Conservation (phyloP, 306 rosid species). For the Pterocarpus santalinus region DNA sequence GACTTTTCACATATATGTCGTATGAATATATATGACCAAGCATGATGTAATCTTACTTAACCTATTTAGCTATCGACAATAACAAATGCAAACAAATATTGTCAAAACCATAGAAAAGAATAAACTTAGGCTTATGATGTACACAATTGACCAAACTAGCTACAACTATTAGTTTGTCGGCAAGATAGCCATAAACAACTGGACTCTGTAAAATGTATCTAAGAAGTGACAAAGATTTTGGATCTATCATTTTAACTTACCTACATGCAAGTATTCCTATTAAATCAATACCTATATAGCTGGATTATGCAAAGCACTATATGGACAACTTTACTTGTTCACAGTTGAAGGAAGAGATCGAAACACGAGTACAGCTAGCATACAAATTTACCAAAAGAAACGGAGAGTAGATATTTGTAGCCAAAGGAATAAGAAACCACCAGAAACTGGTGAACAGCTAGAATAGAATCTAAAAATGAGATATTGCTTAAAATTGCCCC, state of each 20-base stretch:
- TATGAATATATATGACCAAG: slow-evolving; percentile 7
- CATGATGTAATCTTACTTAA: slow-evolving; percentile 52
- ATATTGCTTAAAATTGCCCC: not conserved
- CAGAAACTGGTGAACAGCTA: slow-evolving; percentile 43
- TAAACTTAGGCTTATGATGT: slow-evolving; percentile 5
- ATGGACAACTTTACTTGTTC: slow-evolving; percentile 47
- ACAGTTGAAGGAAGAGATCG: slow-evolving; percentile 42
- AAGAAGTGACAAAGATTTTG: slow-evolving; percentile 24
- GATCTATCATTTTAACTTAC: slow-evolving; percentile 42
- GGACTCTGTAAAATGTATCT: slow-evolving; percentile 2
- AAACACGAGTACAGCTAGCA: slow-evolving; percentile 49
- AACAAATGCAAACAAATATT: slow-evolving; percentile 39
- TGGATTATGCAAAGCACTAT: slow-evolving; percentile 45
- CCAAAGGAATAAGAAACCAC: slow-evolving; percentile 38
- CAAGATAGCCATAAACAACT: not conserved
- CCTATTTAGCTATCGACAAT: slow-evolving; percentile 13
- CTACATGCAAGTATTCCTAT: slow-evolving; percentile 22
- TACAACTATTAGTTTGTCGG: not conserved
- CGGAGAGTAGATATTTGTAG: not conserved
- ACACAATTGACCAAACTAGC: slow-evolving; percentile 26
- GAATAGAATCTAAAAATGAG: slow-evolving; percentile 19
- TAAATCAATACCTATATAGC: slow-evolving; percentile 8
- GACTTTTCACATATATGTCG: not conserved
- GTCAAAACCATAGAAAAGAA: slow-evolving; percentile 15
- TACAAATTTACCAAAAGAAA: slow-evolving; percentile 39